Conservation (phyloP, 495 filamentous ascomycete species). For the Xylaria cubensis region DNA sequence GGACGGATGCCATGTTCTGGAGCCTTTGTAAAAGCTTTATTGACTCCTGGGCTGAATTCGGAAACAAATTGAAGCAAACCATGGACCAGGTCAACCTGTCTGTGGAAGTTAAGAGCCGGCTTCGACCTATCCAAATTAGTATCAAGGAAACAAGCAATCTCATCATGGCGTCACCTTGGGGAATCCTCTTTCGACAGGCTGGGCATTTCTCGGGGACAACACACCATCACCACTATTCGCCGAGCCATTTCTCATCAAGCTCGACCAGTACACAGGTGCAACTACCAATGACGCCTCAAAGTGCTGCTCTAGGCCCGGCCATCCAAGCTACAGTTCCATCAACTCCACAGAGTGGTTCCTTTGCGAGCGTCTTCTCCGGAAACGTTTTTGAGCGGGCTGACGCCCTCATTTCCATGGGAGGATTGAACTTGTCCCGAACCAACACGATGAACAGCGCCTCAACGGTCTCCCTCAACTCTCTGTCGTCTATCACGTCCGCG, state of each 20-base stretch:
- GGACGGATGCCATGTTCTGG: slow-evolving; percentile 83
- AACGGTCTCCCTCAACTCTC: slow-evolving; percentile 48
- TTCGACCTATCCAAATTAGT: slow-evolving; percentile 76
- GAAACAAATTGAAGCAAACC: slow-evolving; percentile 69
- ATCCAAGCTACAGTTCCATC: slow-evolving; percentile 88
- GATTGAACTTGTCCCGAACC: slow-evolving; percentile 49
- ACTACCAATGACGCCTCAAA: slow-evolving; percentile 71
- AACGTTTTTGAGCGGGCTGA: slow-evolving; percentile 80
- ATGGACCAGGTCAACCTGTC: slow-evolving; percentile 68
- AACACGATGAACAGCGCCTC: slow-evolving; percentile 55
- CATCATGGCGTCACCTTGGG: slow-evolving; percentile 82
- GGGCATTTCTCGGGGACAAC: slow-evolving; percentile 33
- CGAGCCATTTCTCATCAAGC: slow-evolving; percentile 40
- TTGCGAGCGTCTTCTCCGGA: slow-evolving; percentile 69
- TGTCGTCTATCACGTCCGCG: slow-evolving; percentile 44
- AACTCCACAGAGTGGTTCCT: slow-evolving; percentile 69
- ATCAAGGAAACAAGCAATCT: slow-evolving; percentile 76
- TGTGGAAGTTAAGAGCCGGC: slow-evolving; percentile 68
- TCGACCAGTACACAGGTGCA: slow-evolving; percentile 42
- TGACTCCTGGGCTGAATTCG: slow-evolving; percentile 75
- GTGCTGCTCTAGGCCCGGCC: slow-evolving; percentile 84
- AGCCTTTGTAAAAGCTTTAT: slow-evolving; percentile 78
- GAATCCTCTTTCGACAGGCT: slow-evolving; percentile 50
- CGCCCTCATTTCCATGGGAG: slow-evolving; percentile 66
- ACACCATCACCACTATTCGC: slow-evolving; percentile 45